phyloP scores from a whole-genome alignment of 1,139 yeast species.

The Zygoascus meyerae region DNA sequence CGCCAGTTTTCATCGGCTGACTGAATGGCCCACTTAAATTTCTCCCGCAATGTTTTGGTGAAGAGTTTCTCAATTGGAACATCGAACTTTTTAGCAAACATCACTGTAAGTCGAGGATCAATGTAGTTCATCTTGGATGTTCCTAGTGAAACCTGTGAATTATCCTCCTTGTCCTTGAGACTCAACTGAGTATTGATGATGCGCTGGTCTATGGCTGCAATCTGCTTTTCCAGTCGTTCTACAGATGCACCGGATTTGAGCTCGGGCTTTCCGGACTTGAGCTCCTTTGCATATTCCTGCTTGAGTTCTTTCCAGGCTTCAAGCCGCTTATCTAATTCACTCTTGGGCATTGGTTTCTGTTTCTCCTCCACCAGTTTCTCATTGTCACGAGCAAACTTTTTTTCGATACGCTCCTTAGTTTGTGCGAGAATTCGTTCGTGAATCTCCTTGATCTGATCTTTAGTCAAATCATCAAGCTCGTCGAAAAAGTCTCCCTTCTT shows the following conservation, averaged over 20 bases:
- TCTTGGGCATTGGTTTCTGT: constrained; percentile 48
- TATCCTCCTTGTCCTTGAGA: constrained; percentile 87
- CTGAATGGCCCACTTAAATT: constrained; percentile 94
- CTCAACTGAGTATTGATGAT: constrained; percentile 65
- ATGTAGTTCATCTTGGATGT: constrained; percentile 93
- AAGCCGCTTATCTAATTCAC: constrained; percentile 54
- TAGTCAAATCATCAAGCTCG: constrained; percentile 63
- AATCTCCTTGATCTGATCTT: constrained; percentile 56
- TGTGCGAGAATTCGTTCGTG: constrained; percentile 52
- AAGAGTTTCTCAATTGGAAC: constrained; percentile 92
- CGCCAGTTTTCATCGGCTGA: constrained; percentile 86
- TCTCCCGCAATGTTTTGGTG: constrained; percentile 84
- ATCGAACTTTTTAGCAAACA: constrained; percentile 76
- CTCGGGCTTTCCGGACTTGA: constrained; percentile 56
- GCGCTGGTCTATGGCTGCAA: constrained; percentile 66
- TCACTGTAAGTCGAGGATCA: constrained; percentile 88
- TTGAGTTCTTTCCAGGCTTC: constrained; percentile 52
- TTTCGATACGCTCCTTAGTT: constrained; percentile 57
- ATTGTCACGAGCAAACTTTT: constrained; percentile 68
- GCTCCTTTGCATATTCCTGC: constrained; percentile 52
- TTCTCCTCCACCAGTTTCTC: constrained; percentile 61
- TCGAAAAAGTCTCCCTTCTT: constrained; percentile 47
- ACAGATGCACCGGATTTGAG: constrained; percentile 49
- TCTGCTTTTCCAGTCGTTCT: constrained; percentile 69
- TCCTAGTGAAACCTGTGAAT: constrained; percentile 87